These are phyloP conservation scores for Saitozyma podzolica DNA, from an alignment of 768 basidiomycete species.

Conservation along the genomic window DNA sequence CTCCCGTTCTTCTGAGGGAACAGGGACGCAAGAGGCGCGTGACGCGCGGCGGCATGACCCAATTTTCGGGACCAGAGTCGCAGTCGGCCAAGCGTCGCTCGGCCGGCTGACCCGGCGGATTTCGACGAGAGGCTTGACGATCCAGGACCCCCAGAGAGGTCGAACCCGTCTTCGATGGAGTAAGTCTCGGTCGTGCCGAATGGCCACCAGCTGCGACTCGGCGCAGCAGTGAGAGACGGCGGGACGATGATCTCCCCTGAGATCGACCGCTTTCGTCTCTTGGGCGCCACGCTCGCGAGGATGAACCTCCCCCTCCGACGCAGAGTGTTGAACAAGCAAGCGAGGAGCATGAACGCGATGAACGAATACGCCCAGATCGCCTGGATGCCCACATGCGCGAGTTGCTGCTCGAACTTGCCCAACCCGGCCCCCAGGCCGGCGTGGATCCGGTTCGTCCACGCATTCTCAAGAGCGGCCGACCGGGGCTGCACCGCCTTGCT, in stretches of 20 bases:
- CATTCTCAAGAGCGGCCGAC: conserved; percentile 17
- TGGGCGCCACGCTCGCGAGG: too few species aligned
- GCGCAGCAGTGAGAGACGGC: too few species aligned
- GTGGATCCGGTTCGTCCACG: conserved; percentile 19
- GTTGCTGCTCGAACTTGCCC: conserved; percentile 13
- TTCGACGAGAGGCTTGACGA: too few species aligned
- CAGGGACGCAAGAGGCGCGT: too few species aligned
- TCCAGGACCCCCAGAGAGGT: too few species aligned
- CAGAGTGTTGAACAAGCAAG: conserved; percentile 26
- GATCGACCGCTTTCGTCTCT: too few species aligned
- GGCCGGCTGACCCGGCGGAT: too few species aligned
- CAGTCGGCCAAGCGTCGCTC: neutral
- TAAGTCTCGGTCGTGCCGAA: too few species aligned
- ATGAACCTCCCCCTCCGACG: conserved; percentile 11
- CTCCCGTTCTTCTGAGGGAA: too few species aligned
- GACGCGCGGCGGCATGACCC: conserved; percentile 7
- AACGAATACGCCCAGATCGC: conserved; percentile 43
- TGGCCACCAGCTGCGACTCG: too few species aligned
- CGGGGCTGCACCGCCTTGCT: conserved; percentile 55
- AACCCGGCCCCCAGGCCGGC: conserved; percentile 11
- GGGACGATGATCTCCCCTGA: too few species aligned
- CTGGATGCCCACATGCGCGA: conserved; percentile 39
- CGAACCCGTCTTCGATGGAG: too few species aligned
- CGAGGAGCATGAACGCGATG: conserved; percentile 26
- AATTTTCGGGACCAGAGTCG: conserved; percentile 17